These are phyloP conservation scores for Quercus agrifolia DNA, from an alignment of 306 rosid genomes.

Conservation along the genomic window DNA sequence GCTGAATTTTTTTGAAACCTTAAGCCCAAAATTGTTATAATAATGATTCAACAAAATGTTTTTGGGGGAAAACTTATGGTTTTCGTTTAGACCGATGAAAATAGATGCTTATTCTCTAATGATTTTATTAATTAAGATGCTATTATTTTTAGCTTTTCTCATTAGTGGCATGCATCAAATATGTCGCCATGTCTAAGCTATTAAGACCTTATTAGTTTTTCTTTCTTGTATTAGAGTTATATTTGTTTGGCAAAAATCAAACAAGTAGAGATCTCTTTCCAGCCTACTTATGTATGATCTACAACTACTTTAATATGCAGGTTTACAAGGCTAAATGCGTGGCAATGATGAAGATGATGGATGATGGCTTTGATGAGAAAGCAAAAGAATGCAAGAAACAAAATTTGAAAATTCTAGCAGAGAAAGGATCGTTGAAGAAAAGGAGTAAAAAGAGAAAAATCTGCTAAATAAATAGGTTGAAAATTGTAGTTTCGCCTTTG, in stretches of 20 bases:
- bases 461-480: constrained; percentile 10
- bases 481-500: background rate
- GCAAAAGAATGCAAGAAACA: constrained; percentile 66
- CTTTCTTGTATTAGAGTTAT: background rate
- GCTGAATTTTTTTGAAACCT: background rate
- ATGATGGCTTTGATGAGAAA: constrained; percentile 75
- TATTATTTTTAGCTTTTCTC: background rate
- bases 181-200: background rate
- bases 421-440: constrained; percentile 60
- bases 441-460: constrained; percentile 43
- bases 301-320: constrained; percentile 25
- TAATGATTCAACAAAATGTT: no score
- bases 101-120: background rate
- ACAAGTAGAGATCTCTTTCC: background rate
- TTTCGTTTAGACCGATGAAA: no score
- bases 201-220: background rate
- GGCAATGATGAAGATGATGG: constrained; percentile 72
- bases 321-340: constrained; percentile 71
- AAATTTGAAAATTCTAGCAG: constrained; percentile 52
- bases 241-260: background rate
- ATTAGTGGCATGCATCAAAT: background rate
- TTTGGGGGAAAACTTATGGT: no score
- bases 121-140: background rate
- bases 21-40: no score
- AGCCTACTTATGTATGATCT: background rate